Percentiles rank a stretch among this genome's conserved stretches.
Conservation (phyloP, 2,329 filamentous ascomycete species). For the Cordyceps fumosorosea region DNA sequence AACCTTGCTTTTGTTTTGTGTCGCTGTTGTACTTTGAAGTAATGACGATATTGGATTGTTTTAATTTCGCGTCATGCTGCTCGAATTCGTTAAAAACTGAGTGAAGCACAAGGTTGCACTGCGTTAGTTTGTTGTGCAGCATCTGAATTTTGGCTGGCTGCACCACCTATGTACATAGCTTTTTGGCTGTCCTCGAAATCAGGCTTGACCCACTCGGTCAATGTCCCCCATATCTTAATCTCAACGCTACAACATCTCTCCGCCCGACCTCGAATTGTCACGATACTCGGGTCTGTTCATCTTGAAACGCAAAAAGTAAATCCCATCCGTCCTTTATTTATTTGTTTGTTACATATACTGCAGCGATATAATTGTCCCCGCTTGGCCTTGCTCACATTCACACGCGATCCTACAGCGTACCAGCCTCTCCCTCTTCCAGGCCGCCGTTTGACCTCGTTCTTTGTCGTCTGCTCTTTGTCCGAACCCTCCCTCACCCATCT, state of each 20-base stretch:
- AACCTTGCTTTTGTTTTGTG: background rate
- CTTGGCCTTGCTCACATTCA: background rate
- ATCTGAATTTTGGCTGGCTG: background rate
- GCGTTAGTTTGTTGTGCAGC: background rate
- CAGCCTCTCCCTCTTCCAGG: constrained; percentile 2
- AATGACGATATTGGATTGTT: background rate
- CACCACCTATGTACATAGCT: background rate
- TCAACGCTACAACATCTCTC: constrained; percentile 11
- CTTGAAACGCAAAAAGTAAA: constrained; percentile 10
- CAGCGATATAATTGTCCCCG: background rate
- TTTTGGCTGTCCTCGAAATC: background rate
- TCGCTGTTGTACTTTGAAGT: background rate
- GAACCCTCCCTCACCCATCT: background rate
- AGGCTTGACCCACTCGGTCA: constrained; percentile 1
- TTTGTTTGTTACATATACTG: background rate
- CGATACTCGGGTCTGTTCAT: background rate
- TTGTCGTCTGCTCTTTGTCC: constrained; percentile 7
- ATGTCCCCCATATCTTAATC: background rate
- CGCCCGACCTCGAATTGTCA: background rate
- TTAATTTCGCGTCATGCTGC: background rate
- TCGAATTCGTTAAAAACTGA: background rate
- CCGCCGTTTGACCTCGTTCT: constrained; percentile 16
- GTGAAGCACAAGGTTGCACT: background rate
- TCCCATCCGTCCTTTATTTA: background rate
- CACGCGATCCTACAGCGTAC: background rate